Conservation (phyloP, 495 filamentous ascomycete species). For the Chaetomidium leptoderma region DNA sequence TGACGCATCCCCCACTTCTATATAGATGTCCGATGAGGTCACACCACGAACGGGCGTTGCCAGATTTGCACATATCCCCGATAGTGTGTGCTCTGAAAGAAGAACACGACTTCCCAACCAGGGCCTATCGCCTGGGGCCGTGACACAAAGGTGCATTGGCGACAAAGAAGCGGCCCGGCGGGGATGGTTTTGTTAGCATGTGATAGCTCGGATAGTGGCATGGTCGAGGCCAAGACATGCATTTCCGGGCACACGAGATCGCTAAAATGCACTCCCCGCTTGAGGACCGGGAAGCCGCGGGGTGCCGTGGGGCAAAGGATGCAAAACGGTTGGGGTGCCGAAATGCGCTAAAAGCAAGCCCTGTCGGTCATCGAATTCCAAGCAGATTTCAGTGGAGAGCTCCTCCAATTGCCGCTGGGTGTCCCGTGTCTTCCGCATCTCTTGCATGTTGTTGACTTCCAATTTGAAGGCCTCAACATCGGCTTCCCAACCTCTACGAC, state of each 20-base stretch:
- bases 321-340: conserved; percentile 7
- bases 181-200: conserved; percentile 10
- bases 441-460: not conserved
- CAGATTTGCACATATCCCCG: conserved; percentile 6
- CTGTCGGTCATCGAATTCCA: not conserved
- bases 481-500: not conserved
- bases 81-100: not conserved
- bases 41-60: not conserved
- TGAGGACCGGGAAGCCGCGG: not conserved
- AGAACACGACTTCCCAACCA: not conserved
- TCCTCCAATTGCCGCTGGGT: not conserved
- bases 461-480: not conserved
- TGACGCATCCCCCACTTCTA: not conserved
- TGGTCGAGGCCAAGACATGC: not conserved
- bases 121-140: not conserved
- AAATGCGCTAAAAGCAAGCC: not conserved
- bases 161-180: not conserved
- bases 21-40: conserved; percentile 7
- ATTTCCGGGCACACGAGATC: not conserved
- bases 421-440: conserved; percentile 8
- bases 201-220: conserved; percentile 23
- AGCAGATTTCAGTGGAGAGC: not conserved
- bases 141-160: conserved; percentile 8
- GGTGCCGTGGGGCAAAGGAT: not conserved
- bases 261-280: not conserved